Conservation (phyloP, 2,329 filamentous ascomycete species). For the Polytolypa hystricis region DNA sequence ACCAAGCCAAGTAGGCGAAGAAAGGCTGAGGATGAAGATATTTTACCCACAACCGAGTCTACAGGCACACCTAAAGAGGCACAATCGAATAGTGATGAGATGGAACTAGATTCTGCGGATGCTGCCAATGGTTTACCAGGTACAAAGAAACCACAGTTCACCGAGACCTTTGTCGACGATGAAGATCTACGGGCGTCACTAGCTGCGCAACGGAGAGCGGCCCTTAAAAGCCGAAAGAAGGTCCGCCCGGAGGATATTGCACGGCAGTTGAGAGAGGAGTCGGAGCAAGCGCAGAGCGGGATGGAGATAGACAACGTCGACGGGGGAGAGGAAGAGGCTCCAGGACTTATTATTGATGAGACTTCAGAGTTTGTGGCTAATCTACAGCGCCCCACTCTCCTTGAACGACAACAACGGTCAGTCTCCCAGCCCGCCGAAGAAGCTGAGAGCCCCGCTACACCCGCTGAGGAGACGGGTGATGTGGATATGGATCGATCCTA, state of each 20-base stretch:
- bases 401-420: slow-evolving; percentile 40
- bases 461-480: slow-evolving; percentile 22
- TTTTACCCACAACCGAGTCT: slow-evolving; percentile 31
- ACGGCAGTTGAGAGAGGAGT: slow-evolving; percentile 60
- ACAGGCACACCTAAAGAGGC: slow-evolving; percentile 19
- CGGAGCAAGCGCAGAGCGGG: slow-evolving; percentile 32
- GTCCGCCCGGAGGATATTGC: slow-evolving; percentile 77
- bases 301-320: slow-evolving; percentile 50
- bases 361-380: slow-evolving; percentile 90
- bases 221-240: slow-evolving; percentile 86
- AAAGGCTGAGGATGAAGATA: slow-evolving; percentile 50
- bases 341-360: slow-evolving; percentile 83
- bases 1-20: slow-evolving; percentile 63
- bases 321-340: slow-evolving; percentile 40
- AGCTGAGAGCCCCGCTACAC: slow-evolving; percentile 13
- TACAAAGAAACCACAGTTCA: slow-evolving; percentile 52
- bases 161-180: slow-evolving; percentile 71
- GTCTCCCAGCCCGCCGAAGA: slow-evolving; percentile 27
- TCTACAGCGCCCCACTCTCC: slow-evolving; percentile 55
- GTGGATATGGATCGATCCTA: slow-evolving; percentile 47
- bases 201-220: slow-evolving; percentile 68
- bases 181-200: slow-evolving; percentile 83
- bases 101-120: slow-evolving; percentile 64
- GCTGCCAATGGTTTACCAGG: slow-evolving; percentile 22
- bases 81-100: slow-evolving; percentile 39